These are phyloP conservation scores for Nephelium lappaceum DNA, from an alignment of 345 rosid species.

Conservation along the genomic window DNA sequence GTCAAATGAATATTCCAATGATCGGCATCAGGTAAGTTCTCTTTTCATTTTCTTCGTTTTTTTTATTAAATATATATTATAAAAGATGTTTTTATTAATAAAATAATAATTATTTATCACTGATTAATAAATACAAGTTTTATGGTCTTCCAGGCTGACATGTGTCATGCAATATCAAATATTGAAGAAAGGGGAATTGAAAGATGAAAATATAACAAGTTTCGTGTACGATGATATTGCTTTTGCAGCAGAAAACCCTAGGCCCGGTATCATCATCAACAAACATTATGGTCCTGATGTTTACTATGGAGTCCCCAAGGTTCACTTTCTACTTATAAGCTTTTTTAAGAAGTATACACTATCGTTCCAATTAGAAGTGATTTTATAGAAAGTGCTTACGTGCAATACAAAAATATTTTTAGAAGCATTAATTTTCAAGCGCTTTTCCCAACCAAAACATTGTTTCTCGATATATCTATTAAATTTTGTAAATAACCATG, in stretches of 20 bases:
- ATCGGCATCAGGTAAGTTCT: slow-evolving; percentile 71
- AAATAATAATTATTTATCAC: no score
- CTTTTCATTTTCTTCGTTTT: neutral
- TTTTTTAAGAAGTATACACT: no score
- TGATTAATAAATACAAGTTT: neutral
- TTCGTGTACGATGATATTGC: slow-evolving; percentile 90
- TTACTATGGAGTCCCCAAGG: slow-evolving; percentile 72
- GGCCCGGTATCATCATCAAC: slow-evolving; percentile 67
- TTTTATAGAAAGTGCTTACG: no score
- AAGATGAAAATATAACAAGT: slow-evolving; percentile 72
- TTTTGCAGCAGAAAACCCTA: slow-evolving; percentile 41
- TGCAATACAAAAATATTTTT: no score
- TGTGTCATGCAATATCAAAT: slow-evolving; percentile 78
- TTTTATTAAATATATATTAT: no score
- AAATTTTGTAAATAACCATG: no score
- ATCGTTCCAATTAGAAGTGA: no score
- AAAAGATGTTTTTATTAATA: no score
- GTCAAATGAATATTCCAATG: slow-evolving; percentile 47
- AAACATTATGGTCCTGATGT: slow-evolving; percentile 59
- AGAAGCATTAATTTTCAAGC: no score
- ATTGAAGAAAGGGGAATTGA: slow-evolving; percentile 52
- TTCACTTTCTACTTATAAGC: neutral
- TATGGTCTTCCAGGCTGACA: slow-evolving; percentile 53
- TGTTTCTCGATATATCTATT: no score
- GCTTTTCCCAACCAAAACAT: no score